A percentile compares a stretch with the other conserved stretches of the same genome.
Evolutionary conservation across 768 basidiomycete genomes (phyloP).

Genomic region (Termitomyces sp.): DNA sequence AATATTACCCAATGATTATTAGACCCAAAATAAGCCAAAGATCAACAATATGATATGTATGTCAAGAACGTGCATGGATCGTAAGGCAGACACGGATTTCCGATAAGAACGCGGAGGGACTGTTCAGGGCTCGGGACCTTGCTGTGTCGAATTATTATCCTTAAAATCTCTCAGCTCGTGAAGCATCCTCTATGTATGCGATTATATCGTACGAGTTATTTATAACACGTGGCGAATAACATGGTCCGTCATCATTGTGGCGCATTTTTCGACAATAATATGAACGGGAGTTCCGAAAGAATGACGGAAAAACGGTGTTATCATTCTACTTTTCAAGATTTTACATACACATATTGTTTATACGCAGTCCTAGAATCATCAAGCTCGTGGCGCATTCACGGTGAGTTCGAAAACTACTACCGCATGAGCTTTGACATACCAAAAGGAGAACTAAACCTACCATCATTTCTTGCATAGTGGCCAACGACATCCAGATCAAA

Average conservation of each 20-base stretch:
- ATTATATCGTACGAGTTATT: not conserved
- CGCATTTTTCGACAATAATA: not conserved
- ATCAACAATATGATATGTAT: too few relatives aligned
- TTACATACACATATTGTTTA: not conserved
- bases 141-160: slow-evolving; percentile 8
- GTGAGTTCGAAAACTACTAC: slow-evolving; percentile 12
- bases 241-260: not conserved
- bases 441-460: slow-evolving; percentile 25
- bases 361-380: not conserved
- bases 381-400: slow-evolving; percentile 4
- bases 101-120: not conserved
- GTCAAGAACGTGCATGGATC: slow-evolving; percentile 8
- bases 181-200: too few relatives aligned
- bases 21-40: too few relatives aligned
- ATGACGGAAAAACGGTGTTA: not conserved
- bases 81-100: slow-evolving; percentile 5
- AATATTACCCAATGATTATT: too few relatives aligned
- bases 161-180: not conserved
- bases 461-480: slow-evolving; percentile 55
- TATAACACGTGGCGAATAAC: not conserved
- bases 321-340: too few relatives aligned
- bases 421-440: not conserved
- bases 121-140: slow-evolving; percentile 9
- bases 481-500: slow-evolving; percentile 59
- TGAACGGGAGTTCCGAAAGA: not conserved